Evolutionary conservation across 148 eudicot genomes (phyloP), one percentile per base, ranked within the genome.

Genomic region (Dysphania ambrosioides): DNA sequence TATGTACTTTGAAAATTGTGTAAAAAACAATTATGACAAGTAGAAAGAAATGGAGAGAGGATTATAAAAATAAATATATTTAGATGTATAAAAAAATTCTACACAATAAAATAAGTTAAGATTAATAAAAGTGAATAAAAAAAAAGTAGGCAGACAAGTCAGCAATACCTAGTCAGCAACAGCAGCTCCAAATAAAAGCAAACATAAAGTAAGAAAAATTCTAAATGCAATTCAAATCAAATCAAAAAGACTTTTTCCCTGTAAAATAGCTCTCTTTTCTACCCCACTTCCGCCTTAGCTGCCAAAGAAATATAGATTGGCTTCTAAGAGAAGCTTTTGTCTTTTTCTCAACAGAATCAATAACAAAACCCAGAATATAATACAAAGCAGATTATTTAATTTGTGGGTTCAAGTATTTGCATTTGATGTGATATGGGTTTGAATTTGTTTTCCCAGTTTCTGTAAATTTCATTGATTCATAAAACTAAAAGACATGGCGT

Each of bases 261-360:
- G 27, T 4, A 36, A 67, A 36, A 21, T 1, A n/a, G n/a, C n/a
- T 35, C 24, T 55, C 36, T 35, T 41, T 34, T 57, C 60, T 36
- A 34, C 40, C 19, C 63, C 35, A 30, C 55, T 58, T 57, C 72
- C 76, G 66, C 59, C 68, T 72, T 35, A 29, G 19, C 23, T 30
- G 49, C 49, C 44, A 72, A 26, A 72, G 41, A 53, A 68, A 18
- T 31, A 13, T 12, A 26, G 38, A 38, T 19, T 66, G 60, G 8
- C 80, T 77, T 77, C 71, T 26, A 44, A 61, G 26, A 26, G 31
- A 79, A 79, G 82, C 49, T 36, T 55, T 75, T 67, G 38, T 75
- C 78, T 66, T 67, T 67, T 68, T 57, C 6, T 19, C 26, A 53
- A 24, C 5, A n/a, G n/a, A n/a, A 0, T 41, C 19, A 75, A 53